phyloP scores from a whole-genome alignment of 495 filamentous ascomycete species.

The Neurospora sp. region DNA sequence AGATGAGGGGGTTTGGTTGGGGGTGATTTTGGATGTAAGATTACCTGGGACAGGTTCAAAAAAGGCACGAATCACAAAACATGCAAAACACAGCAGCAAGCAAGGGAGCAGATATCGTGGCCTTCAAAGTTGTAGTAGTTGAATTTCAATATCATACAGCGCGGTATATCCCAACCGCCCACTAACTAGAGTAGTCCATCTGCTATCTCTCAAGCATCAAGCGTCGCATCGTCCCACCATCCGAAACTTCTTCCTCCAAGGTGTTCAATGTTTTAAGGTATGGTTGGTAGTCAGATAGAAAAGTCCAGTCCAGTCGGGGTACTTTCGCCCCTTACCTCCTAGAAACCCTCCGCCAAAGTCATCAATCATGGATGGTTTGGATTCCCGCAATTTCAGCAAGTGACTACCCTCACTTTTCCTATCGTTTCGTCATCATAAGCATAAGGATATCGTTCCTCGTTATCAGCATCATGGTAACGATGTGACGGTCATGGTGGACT shows the following conservation, averaged over 20 bases:
- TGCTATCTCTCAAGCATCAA: neutral
- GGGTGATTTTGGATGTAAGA: too few relatives aligned
- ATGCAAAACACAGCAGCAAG: neutral
- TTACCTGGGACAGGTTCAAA: too few relatives aligned
- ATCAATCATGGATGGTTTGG: slow-evolving; percentile 9
- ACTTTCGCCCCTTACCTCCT: neutral
- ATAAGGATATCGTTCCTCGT: neutral
- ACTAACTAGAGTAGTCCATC: neutral
- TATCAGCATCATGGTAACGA: neutral
- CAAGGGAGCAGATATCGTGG: neutral
- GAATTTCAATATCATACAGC: slow-evolving; percentile 10
- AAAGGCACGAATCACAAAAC: neutral
- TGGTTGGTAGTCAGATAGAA: slow-evolving; percentile 20
- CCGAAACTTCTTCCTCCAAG: neutral
- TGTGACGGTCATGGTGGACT: neutral
- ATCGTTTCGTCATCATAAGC: neutral
- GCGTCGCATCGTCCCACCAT: neutral
- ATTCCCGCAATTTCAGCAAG: slow-evolving; percentile 14
- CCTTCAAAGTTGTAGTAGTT: neutral
- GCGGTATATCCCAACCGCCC: neutral
- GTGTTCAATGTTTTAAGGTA: neutral
- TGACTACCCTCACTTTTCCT: slow-evolving; percentile 10
- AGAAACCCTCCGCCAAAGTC: slow-evolving; percentile 14
- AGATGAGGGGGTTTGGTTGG: too few relatives aligned
- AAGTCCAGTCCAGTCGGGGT: neutral